Conservation (phyloP, 2,329 filamentous ascomycete genomes). For the Hirsutella thompsonii region DNA sequence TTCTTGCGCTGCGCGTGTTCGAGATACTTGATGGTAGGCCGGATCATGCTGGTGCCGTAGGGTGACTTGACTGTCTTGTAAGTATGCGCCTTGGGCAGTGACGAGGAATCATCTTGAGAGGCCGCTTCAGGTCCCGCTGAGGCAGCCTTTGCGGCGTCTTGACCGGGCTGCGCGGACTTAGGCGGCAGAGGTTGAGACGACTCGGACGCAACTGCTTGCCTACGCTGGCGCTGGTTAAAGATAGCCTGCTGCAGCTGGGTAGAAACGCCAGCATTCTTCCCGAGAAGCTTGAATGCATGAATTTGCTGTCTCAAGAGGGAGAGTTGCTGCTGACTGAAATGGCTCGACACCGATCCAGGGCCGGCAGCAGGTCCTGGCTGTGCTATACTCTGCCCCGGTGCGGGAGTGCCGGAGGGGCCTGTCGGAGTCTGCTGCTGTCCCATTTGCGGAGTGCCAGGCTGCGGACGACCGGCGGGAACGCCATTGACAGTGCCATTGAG, state of each 20-base stretch:
- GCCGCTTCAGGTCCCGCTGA: conserved; percentile 23
- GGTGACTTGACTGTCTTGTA: conserved; percentile 70
- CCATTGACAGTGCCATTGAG: conserved; percentile 44
- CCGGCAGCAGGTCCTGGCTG: conserved; percentile 18
- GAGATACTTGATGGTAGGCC: conserved; percentile 57
- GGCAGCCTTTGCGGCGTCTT: conserved; percentile 21
- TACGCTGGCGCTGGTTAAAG: conserved; percentile 60
- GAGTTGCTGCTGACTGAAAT: conserved; percentile 70
- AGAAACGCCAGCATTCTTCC: conserved; percentile 77
- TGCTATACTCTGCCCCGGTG: conserved; percentile 18
- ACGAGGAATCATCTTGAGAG: conserved; percentile 17
- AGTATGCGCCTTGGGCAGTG: conserved; percentile 28
- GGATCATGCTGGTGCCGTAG: conserved; percentile 42
- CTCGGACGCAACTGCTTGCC: conserved; percentile 39
- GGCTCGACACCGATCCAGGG: conserved; percentile 28
- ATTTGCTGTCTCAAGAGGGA: conserved; percentile 74
- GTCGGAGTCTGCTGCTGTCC: conserved; percentile 16
- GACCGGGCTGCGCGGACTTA: conserved; percentile 16
- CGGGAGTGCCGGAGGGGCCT: conserved; percentile 24
- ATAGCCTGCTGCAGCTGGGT: conserved; percentile 68
- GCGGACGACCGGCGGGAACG: conserved; percentile 24
- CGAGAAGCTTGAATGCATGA: conserved; percentile 77
- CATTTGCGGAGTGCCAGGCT: conserved; percentile 20
- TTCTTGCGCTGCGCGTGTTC: conserved; percentile 67
- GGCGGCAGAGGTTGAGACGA: conserved; percentile 24